Percentiles rank a stretch among this genome's conserved stretches.
Conservation (phyloP, 1,139 yeast genomes). For the Kodamaea ohmeri region DNA sequence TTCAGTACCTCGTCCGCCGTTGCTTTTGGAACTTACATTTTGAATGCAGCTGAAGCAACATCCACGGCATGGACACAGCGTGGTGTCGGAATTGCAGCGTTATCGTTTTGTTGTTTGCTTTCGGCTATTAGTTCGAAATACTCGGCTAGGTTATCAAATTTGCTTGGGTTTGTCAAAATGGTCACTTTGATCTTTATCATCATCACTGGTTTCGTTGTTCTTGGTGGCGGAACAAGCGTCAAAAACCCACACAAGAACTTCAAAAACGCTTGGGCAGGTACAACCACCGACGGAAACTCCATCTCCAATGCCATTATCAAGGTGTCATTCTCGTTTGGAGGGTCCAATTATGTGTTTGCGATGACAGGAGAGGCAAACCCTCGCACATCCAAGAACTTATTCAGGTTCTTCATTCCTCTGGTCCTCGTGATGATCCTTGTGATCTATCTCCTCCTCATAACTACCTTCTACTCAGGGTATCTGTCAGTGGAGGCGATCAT, state of each 20-base stretch:
- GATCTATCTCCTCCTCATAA: conserved; percentile 34
- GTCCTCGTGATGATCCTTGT: conserved; percentile 33
- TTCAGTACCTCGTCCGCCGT: conserved; percentile 41
- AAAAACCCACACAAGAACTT: conserved; percentile 32
- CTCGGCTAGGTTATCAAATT: conserved; percentile 33
- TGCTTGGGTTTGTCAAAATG: conserved; percentile 40
- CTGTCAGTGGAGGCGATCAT: conserved; percentile 29
- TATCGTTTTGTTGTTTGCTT: conserved; percentile 29
- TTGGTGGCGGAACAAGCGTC: conserved; percentile 38
- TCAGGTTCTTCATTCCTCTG: conserved; percentile 32
- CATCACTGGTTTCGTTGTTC: conserved; percentile 22
- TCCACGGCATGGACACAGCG: conserved; percentile 39
- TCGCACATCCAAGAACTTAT: conserved; percentile 28
- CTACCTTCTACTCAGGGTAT: conserved; percentile 39
- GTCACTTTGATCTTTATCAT: conserved; percentile 34
- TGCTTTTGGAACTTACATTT: conserved; percentile 40
- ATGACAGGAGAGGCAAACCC: conserved; percentile 40
- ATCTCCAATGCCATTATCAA: conserved; percentile 43
- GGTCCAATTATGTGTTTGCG: conserved; percentile 36
- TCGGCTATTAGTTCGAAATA: conserved; percentile 30
- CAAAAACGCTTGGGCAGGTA: conserved; percentile 38
- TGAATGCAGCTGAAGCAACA: conserved; percentile 35
- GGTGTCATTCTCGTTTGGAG: conserved; percentile 43
- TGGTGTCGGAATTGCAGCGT: conserved; percentile 40
- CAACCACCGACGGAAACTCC: conserved; percentile 40